These are phyloP conservation scores for Phanerodontia chrysosporium DNA, from an alignment of 768 basidiomycete species.

Conservation along the genomic window DNA sequence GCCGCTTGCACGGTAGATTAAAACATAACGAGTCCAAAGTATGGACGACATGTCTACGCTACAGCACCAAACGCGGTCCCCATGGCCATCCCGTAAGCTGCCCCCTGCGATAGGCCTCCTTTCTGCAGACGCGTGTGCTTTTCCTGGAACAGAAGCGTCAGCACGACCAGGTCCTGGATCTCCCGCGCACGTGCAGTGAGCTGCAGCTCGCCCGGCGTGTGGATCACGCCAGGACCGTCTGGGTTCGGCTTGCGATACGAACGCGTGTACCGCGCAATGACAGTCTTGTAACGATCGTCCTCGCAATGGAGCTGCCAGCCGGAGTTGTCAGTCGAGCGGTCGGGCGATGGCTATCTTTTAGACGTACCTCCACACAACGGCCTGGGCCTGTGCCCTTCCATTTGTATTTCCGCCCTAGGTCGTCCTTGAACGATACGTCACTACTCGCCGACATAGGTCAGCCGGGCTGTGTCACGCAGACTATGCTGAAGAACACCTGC, in stretches of 20 bases:
- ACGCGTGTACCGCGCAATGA: conserved; percentile 34
- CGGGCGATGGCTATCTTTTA: background rate
- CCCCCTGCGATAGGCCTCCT: background rate
- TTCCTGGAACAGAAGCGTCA: conserved; percentile 40
- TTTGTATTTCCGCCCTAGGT: conserved; percentile 32
- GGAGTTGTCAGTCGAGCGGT: background rate
- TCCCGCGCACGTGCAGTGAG: background rate
- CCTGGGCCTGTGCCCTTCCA: conserved; percentile 39
- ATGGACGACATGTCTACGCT: too few species aligned
- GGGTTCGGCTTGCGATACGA: background rate
- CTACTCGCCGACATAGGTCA: conserved; percentile 19
- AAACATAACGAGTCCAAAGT: too few species aligned
- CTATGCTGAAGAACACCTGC: conserved; percentile 21
- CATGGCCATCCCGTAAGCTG: background rate
- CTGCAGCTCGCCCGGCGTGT: conserved; percentile 23
- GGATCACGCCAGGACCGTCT: background rate
- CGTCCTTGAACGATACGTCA: conserved; percentile 34
- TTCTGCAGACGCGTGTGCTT: conserved; percentile 13
- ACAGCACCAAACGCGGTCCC: background rate
- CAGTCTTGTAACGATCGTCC: conserved; percentile 27
- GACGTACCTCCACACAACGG: conserved; percentile 29
- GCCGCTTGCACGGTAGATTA: too few species aligned
- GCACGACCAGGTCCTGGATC: conserved; percentile 30
- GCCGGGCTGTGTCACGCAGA: background rate
- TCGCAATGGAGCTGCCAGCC: conserved; percentile 30